Evolutionary conservation across 208 protist species (phyloP).

Genomic region (Wallacemonas sp.): DNA sequence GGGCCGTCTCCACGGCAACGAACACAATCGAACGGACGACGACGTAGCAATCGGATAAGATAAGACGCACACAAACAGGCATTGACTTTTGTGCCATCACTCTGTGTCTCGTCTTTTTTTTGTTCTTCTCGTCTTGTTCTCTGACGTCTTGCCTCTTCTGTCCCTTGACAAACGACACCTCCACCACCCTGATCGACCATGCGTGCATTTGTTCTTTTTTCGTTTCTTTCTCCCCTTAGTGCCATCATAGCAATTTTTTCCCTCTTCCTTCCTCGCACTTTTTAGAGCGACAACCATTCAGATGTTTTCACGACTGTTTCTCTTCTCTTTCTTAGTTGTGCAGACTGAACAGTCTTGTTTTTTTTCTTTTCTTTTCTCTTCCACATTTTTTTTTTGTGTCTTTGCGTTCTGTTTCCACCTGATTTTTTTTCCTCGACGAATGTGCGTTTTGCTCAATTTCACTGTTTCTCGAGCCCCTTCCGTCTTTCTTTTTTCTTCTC

Average conservation of each 20-base stretch:
- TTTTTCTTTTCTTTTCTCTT: background rate
- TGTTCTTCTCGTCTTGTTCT: no score
- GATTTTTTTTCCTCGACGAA: background rate
- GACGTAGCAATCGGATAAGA: conserved; percentile 1
- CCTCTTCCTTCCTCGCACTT: no score
- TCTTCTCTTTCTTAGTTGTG: background rate
- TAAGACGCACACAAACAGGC: background rate
- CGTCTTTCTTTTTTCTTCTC: conserved; percentile 12
- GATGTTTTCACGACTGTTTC: no score
- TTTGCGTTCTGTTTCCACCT: conserved; percentile 2
- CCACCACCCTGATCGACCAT: no score
- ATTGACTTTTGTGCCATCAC: conserved; percentile 1
- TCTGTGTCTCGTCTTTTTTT: conserved; percentile 1
- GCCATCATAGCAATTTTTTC: background rate
- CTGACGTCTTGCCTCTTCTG: no score
- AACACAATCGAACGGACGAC: conserved; percentile 5
- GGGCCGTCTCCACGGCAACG: background rate
- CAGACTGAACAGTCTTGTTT: background rate
- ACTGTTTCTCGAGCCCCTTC: background rate
- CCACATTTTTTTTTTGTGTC: conserved; percentile 9
- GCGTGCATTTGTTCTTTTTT: background rate
- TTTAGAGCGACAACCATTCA: no score
- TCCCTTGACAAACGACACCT: no score
- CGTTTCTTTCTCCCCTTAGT: background rate
- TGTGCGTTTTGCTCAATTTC: background rate